Percentiles rank a stretch among this genome's conserved stretches.
These are phyloP conservation scores for Populus alba DNA, from an alignment of 345 rosid genomes.

Conservation along the genomic window DNA sequence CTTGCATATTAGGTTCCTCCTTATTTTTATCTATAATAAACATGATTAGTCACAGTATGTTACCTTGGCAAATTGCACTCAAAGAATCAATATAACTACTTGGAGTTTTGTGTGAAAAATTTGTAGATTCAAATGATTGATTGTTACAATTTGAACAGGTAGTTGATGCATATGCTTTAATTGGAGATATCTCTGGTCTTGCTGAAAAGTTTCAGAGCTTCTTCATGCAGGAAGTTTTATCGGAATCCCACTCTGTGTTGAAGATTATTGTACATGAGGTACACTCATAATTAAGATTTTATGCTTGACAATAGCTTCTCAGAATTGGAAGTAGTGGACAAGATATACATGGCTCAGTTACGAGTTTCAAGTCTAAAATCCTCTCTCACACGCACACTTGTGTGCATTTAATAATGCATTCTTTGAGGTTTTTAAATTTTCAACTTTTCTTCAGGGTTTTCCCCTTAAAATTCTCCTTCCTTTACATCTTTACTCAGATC, in stretches of 20 bases:
- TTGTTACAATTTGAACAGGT: slow-evolving; percentile 49
- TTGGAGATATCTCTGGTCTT: slow-evolving; percentile 96
- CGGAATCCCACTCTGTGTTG: slow-evolving; percentile 79
- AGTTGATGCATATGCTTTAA: slow-evolving; percentile 95
- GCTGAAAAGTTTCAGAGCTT: slow-evolving; percentile 97
- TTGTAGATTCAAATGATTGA: neutral
- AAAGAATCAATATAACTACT: neutral
- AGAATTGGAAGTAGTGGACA: neutral
- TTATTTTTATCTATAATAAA: too few relatives aligned
- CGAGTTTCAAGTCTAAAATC: neutral
- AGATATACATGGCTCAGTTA: neutral
- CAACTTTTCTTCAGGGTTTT: neutral
- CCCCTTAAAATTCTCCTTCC: neutral
- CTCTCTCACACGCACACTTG: neutral
- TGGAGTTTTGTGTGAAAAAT: neutral
- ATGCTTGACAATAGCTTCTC: neutral
- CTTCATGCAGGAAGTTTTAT: slow-evolving; percentile 95
- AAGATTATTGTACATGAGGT: slow-evolving; percentile 83
- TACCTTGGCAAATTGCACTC: neutral
- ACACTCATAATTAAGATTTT: slow-evolving; percentile 18
- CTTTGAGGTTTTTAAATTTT: neutral
- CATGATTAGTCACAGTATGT: neutral
- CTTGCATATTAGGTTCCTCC: neutral
- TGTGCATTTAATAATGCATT: neutral
- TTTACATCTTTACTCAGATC: slow-evolving; percentile 7